Evolutionary conservation across 1,139 yeast species (phyloP), one percentile per base, ranked within the genome.

Genomic region (Geotrichum bryndzae): DNA sequence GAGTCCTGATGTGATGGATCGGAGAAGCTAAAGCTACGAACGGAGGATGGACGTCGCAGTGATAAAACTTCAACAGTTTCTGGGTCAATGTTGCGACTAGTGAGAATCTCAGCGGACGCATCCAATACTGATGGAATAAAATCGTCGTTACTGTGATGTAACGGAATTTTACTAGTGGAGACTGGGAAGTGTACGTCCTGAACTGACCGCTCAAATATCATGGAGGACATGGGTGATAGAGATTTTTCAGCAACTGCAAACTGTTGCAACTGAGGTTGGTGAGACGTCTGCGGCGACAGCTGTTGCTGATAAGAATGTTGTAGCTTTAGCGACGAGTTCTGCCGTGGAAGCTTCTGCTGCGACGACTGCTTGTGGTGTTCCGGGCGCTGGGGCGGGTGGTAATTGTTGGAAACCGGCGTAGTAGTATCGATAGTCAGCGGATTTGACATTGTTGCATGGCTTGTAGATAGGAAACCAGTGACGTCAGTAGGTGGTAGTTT

Each of bases 41-140:
- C 29, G 11, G 38, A 61, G 3, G 69, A 64, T 10, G 85, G 82
- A 66, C 92, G 80, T 68, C 92, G 65, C 46, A 73, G 82, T 13
- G 75, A 85, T 50, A 88, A 82, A 79, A 88, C 83, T 66, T 88
- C 94, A 27, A 88, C 84, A 63, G 83, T 82, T 68, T 86, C 87
- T 65, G 87, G 79, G 68, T 86, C 83, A 15, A 87, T 78, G 59
- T 78, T 74, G 53, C 81, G 76, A 68, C 84, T 86, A 53, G 81
- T 80, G 58, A 88, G 79, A 48, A 87, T 80, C 56, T 84, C 80
- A 2, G 94, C 83, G 31, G 92, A 82, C 10, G 92, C 92, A 70
- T 89, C 96, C 70, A 90, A 78, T 10, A 91, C 91, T 1, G 96
- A 91, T 0, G 96, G 91, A 58, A 89, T 88, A 68, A 79, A 84